Evolutionary conservation across 305 asterid species (phyloP).

Genomic region (Solanum hybrid): DNA sequence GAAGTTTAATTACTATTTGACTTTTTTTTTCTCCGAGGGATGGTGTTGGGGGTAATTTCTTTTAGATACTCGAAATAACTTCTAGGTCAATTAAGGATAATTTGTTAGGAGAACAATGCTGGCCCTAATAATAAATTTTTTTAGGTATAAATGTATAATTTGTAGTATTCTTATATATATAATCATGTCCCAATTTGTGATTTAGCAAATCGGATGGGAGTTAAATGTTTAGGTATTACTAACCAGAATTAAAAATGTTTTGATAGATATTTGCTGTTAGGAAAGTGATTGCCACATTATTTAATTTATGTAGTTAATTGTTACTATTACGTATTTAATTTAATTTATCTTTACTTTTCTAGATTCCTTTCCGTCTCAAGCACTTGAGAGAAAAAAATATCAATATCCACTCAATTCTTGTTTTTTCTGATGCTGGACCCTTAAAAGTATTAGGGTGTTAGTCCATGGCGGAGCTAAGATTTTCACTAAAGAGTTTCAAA

Average conservation of each 20-base stretch:
- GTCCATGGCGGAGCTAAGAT: fast-evolving
- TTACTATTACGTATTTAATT: neutral
- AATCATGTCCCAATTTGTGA: neutral
- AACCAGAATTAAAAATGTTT: neutral
- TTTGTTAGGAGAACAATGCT: neutral
- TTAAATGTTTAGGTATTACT: neutral
- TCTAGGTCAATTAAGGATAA: neutral
- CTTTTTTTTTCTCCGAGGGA: neutral
- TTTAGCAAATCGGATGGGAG: neutral
- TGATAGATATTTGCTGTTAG: neutral
- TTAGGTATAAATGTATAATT: neutral
- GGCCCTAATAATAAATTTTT: neutral
- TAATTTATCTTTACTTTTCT: neutral
- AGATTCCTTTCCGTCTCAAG: neutral
- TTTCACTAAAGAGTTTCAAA: too few species aligned
- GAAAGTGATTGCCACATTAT: neutral
- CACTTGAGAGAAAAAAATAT: neutral
- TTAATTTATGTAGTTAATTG: neutral
- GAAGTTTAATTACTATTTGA: neutral
- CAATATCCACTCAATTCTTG: neutral
- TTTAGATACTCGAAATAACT: neutral
- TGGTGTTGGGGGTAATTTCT: too few species aligned
- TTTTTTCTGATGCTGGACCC: neutral
- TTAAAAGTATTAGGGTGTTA: neutral
- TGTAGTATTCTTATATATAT: neutral